phyloP scores from a whole-genome alignment of 352 stramenopile genomes.

The Globisporangium perplexum region DNA sequence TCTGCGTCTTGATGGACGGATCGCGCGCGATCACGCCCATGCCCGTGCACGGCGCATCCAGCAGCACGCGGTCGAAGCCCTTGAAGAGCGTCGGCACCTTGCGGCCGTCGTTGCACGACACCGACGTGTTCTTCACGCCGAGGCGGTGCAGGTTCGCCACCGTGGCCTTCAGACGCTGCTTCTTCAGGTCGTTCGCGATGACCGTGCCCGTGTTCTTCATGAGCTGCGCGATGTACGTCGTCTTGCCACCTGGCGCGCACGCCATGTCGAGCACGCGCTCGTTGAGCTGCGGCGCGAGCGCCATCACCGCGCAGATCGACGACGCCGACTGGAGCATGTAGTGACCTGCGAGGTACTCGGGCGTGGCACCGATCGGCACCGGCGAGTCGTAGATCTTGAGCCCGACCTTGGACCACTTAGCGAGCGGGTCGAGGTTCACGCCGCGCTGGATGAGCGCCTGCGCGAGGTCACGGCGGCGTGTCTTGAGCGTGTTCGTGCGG shows the following conservation, averaged over 20 bases:
- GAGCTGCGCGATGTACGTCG: constrained; percentile 98
- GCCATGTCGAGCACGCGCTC: constrained; percentile 99
- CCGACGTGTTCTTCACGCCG: constrained; percentile 97
- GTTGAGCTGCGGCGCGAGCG: constrained; percentile 94
- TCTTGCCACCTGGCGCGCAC: constrained; percentile 98
- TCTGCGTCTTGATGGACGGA: constrained; percentile 98
- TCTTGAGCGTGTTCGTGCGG: constrained; percentile 99
- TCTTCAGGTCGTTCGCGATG: constrained; percentile 99
- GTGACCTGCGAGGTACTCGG: constrained; percentile 99
- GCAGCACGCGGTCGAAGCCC: constrained; percentile 96
- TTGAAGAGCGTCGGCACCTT: constrained; percentile 93
- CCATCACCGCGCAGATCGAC: constrained; percentile 98
- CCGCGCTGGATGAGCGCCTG: constrained; percentile 98
- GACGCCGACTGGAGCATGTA: constrained; percentile 99
- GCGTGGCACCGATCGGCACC: constrained; percentile 98
- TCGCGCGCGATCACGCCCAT: constrained; percentile 98
- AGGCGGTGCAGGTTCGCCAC: constrained; percentile 98
- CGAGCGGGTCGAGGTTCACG: constrained; percentile 97
- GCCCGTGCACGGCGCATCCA: constrained; percentile 98
- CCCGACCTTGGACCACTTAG: constrained; percentile 98
- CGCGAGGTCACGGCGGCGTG: constrained; percentile 96
- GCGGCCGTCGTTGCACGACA: constrained; percentile 96
- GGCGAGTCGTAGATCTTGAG: constrained; percentile 98
- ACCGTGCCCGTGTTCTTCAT: constrained; percentile 99
- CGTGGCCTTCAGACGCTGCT: constrained; percentile 95